Evolutionary conservation across 2,329 filamentous ascomycete genomes (phyloP), one percentile per base, ranked within the genome.

Genomic region (Talaromyces pinophilus): DNA sequence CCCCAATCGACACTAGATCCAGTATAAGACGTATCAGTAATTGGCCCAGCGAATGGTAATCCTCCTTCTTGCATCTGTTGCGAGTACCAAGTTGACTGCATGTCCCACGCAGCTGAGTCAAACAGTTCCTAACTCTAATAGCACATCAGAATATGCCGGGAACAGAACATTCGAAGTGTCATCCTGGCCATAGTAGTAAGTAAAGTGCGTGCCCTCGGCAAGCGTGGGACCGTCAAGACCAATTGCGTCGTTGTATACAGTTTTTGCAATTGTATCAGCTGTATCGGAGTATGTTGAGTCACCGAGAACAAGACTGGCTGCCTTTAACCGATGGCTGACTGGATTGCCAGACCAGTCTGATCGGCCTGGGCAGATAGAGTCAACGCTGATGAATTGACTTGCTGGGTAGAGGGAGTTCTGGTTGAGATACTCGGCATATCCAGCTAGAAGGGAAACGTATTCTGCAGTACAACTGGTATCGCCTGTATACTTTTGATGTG

Each of bases 91-190:
- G 44, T 48, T 11, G 54, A 64, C n/a, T 64, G 63, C 19, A 60
- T 55, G 1, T 33, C 30, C 63, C 63, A 64, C 10, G 63, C 44
- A 59, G 42, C 80, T 1, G 77, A 78, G 68, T 82, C 82, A 68
- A 83, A 82, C 5, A 5, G 77, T 78, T 13, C 72, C 66, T 8
- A 82, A 72, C 10, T 73, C 72, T 13, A 82, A 70, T 8, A 82
- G n/a, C n/a, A 46, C 44, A 22, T 22, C n/a, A 22, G 44, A 22
- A 46, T 46, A 46, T 46, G 44, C 44, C n/a, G n/a, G 42, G 19
- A 22, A 46, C 7, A 46, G 44, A 22, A 46, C 44, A 22, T 46
- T 46, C n/a, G n/a, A 22, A 4, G n/a, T 46, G n/a, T 46, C 44
- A 46, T 46, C 3, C 44, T 46, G 44, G 44, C 44, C 44, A 46